Base-by-base conservation (phyloP, 169 alveolate genomes). In the Babesia ovata region DNA sequence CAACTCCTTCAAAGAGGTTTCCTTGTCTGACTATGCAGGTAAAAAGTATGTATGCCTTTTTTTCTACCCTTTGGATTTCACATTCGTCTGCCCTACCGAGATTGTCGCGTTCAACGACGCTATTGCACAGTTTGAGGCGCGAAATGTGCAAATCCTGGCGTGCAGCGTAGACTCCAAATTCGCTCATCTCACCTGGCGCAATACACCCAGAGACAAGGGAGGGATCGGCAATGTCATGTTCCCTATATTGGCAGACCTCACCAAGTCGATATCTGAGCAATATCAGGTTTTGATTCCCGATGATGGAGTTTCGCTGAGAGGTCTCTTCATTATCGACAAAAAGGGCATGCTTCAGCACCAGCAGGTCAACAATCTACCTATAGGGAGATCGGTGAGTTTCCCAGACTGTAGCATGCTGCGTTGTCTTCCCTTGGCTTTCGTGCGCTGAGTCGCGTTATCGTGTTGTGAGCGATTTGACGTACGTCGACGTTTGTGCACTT, bases 11-110 rank as follows among this genome's bases (percentile, higher is more conserved):
- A 92, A 95, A 75, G 94, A 87, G 62, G 86, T 98, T 16, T 85
- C 93, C 53, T 91, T 97, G 74, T 39, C 92, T 22, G 97, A 96
- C 79, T 98, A 92, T 93, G 88, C 89, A 69, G 99, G 99, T 22
- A 93, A 95, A 84, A 93, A 95, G 91, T 97, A 97, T 88, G 97
- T 97, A 6, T 95, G 97, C 48, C 91, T 98, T 36, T 98, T 97
- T 96, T 98, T 98, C 94, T 98, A 98, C 90, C 99, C 99, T 26
- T 88, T 97, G 74, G 99, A 98, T 86, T 98, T 98, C 91, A 98
- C 99, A 46, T 98, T 97, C 73, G 99, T 98, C 28, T 98, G 99
- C 91, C 99, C 99, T 36, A 96, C 99, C 44, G 99, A 98, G 91
- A 98, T 98, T 63, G 88, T 95, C 62, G 98, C 98, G 36, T 97